Conservation (phyloP, 257 asterid genomes). For the Fraxinus pennsylvanica region DNA sequence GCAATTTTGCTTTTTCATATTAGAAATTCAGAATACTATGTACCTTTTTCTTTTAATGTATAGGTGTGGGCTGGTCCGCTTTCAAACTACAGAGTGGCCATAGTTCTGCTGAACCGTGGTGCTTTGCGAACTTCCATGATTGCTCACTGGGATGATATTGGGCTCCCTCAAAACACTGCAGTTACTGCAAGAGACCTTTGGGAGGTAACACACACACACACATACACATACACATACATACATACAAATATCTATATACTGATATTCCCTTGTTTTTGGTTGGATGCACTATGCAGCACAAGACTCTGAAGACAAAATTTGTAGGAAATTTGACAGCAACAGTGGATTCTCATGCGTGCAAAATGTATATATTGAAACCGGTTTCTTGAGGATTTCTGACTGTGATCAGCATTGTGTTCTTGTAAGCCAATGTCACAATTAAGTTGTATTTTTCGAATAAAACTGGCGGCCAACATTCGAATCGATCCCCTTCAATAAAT, state of each 20-base stretch:
- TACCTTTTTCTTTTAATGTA: neutral
- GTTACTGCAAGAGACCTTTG: conserved; percentile 74
- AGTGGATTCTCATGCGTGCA: conserved; percentile 69
- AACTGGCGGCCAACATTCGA: neutral
- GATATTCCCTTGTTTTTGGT: neutral
- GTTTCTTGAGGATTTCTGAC: conserved; percentile 33
- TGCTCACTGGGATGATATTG: conserved; percentile 83
- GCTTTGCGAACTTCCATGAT: conserved; percentile 32
- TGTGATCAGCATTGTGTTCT: neutral
- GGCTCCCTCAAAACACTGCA: conserved; percentile 51
- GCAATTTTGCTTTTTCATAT: neutral
- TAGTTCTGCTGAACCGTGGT: conserved; percentile 74
- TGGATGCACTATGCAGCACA: conserved; percentile 51
- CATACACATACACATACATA: neutral
- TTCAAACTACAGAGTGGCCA: conserved; percentile 60
- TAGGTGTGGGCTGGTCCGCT: conserved; percentile 96
- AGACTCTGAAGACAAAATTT: conserved; percentile 56
- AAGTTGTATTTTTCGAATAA: neutral
- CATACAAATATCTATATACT: neutral
- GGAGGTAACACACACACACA: conserved; percentile 48
- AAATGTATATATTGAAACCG: conserved; percentile 73
- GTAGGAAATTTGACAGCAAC: conserved; percentile 67
- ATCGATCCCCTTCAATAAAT: neutral
- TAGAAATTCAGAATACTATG: neutral
- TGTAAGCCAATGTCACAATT: neutral